Base-by-base conservation (phyloP, 768 basidiomycete species). In the Serendipita sp. region DNA sequence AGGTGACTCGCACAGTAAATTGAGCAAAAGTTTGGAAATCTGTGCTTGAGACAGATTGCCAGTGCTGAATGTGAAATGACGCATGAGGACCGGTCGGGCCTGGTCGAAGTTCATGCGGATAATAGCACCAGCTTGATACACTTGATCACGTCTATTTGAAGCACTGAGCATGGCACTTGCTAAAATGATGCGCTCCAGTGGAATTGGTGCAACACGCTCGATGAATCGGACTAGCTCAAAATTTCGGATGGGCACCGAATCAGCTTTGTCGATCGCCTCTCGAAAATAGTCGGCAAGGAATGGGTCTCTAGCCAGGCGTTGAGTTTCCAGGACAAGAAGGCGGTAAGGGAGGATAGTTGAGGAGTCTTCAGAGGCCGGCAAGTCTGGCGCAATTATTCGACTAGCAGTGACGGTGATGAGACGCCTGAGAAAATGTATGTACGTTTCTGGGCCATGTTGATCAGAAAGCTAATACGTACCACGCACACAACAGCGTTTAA, bases 361-460 rank as follows among this genome's bases (percentile, higher is more conserved):
- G 20, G 85, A 74, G 70, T 89, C 88, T 65, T 85, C 84, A 0
- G 81, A 75, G 60, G 86, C 75, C 24, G 82, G 78, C n/a, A 81
- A 76, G 60, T 79, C 76, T 33, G 80, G 74, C 24, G 83, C 77
- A 24, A 81, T 71, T 44, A 88, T 79, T 64, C 88, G 81, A 56
- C 81, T 76, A 74, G 88, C 85, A 24, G 90, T 90, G 68, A 90
- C 88, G 61, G 87, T 83, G 71, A 97, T 90, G 73, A 96, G 86
- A 66, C 95, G 87, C 65, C 95, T 90, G 67, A 99, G 90, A 77
- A 96, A 96, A 74, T 99, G 94, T 66, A 91, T 82, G 75, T 97
- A 96, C 64, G 93, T 96, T 74, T 96, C 94, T 69, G 92, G 81
- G 64, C 94, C 93, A 80, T 98, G 92, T 70, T 93, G 89, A 72